These are phyloP conservation scores for Mucor lusitanicus DNA, from an alignment of 371 early-diverging fungal species.

Conservation along the genomic window DNA sequence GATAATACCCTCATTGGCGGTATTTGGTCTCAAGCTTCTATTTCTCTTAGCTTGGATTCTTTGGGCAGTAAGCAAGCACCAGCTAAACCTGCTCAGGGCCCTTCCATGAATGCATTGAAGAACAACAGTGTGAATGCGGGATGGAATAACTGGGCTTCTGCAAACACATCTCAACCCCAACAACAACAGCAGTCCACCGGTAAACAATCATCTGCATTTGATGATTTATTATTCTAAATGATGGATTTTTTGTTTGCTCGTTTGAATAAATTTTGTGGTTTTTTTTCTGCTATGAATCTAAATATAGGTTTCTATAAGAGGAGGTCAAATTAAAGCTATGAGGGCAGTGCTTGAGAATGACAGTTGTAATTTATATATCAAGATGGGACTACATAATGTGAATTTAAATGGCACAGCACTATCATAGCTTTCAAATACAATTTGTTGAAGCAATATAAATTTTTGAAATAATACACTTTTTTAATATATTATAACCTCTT, in stretches of 20 bases:
- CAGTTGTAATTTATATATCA: too few species aligned
- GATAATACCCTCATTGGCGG: slow-evolving; percentile 25
- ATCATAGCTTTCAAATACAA: too few species aligned
- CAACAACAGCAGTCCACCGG: background rate
- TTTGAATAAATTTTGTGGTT: background rate
- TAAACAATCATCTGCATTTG: slow-evolving; percentile 8
- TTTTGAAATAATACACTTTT: too few species aligned
- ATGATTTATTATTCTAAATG: slow-evolving; percentile 15
- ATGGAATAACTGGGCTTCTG: slow-evolving; percentile 49
- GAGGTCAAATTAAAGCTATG: too few species aligned
- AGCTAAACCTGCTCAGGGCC: slow-evolving; percentile 46
- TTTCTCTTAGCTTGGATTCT: slow-evolving; percentile 58
- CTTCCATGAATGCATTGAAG: slow-evolving; percentile 67
- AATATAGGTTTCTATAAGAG: too few species aligned
- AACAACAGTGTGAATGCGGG: slow-evolving; percentile 39
- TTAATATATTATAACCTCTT: too few species aligned
- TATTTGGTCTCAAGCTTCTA: slow-evolving; percentile 62
- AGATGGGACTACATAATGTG: too few species aligned
- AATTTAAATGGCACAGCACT: too few species aligned
- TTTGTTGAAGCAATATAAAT: too few species aligned
- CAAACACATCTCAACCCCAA: slow-evolving; percentile 7
- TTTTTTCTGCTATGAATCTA: too few species aligned
- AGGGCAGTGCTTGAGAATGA: too few species aligned
- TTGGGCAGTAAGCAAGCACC: slow-evolving; percentile 45
- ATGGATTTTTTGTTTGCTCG: background rate